Evolutionary conservation across 768 basidiomycete genomes (phyloP).

Genomic region (Trametes punicea): DNA sequence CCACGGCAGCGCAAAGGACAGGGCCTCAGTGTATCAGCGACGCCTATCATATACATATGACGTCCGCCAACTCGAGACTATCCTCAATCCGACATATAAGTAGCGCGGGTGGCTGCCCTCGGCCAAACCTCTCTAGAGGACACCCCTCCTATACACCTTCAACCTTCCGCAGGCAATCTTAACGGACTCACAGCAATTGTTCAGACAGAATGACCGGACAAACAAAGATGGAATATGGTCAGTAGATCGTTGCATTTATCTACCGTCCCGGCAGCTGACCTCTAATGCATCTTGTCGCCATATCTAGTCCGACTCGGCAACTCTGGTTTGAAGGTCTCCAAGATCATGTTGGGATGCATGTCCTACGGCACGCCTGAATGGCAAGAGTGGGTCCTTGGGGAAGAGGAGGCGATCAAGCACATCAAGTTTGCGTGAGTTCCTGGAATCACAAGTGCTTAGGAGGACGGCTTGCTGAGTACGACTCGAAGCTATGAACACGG

Average conservation of each 20-base stretch:
- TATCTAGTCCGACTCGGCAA: slow-evolving; percentile 29
- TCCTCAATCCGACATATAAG: no score
- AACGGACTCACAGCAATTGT: no score
- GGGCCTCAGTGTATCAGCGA: no score
- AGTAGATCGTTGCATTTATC: background rate
- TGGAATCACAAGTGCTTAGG: background rate
- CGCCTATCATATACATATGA: no score
- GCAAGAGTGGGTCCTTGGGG: slow-evolving; percentile 37
- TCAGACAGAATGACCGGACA: background rate
- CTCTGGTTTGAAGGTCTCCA: slow-evolving; percentile 30
- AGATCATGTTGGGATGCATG: slow-evolving; percentile 36
- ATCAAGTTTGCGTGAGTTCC: slow-evolving; percentile 40
- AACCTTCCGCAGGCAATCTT: background rate
- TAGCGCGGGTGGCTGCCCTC: no score
- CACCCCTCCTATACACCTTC: no score
- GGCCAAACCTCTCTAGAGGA: no score
- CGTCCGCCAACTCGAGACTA: no score
- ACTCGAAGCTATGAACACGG: slow-evolving; percentile 37
- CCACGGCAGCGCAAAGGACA: no score
- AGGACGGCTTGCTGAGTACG: background rate
- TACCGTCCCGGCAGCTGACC: background rate
- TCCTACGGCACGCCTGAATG: slow-evolving; percentile 33
- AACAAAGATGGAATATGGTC: slow-evolving; percentile 10
- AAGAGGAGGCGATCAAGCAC: slow-evolving; percentile 37
- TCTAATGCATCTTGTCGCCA: background rate